A percentile compares a stretch with the other conserved stretches of the same genome.
These are phyloP conservation scores for Nakazawaea laoshanensis DNA, from an alignment of 805 yeast genomes.

Conservation along the genomic window DNA sequence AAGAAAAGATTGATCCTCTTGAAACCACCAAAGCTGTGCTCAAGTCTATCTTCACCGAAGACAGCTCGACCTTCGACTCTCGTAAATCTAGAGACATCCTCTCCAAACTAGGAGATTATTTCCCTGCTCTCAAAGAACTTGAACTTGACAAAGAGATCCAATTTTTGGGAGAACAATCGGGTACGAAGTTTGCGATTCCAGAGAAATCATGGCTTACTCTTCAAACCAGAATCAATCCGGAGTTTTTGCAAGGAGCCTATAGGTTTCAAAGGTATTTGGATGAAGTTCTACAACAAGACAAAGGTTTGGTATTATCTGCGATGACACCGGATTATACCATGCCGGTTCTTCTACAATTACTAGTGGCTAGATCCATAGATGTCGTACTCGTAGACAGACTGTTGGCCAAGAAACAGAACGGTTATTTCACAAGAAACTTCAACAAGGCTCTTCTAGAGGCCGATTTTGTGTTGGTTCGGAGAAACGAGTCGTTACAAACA, in stretches of 20 bases:
- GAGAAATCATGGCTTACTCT: constrained; percentile 39
- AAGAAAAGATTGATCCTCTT: constrained; percentile 9
- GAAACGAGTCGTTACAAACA: constrained; percentile 4
- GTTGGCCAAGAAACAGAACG: constrained; percentile 37
- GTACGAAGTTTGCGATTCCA: constrained; percentile 45
- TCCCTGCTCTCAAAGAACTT: constrained; percentile 41
- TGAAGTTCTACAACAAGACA: constrained; percentile 31
- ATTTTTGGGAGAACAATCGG: constrained; percentile 37
- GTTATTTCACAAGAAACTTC: constrained; percentile 69
- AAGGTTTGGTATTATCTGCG: constrained; percentile 47
- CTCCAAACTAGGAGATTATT: constrained; percentile 34
- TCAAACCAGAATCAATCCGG: constrained; percentile 26
- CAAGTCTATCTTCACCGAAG: constrained; percentile 53
- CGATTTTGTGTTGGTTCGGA: constrained; percentile 39
- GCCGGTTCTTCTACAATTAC: constrained; percentile 48
- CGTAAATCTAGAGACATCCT: constrained; percentile 39
- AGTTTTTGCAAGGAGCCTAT: constrained; percentile 36
- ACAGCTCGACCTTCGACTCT: constrained; percentile 36
- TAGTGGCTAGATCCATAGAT: constrained; percentile 32
- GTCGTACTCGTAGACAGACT: constrained; percentile 49
- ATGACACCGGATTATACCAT: constrained; percentile 57
- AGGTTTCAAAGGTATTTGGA: constrained; percentile 34
- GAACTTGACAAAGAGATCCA: constrained; percentile 50
- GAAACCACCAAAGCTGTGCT: constrained; percentile 29
- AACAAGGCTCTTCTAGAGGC: constrained; percentile 62